A percentile compares a stretch with the other conserved stretches of the same genome.
Evolutionary conservation across 2,329 filamentous ascomycete genomes (phyloP).

Genomic region (Onygena corvina): DNA sequence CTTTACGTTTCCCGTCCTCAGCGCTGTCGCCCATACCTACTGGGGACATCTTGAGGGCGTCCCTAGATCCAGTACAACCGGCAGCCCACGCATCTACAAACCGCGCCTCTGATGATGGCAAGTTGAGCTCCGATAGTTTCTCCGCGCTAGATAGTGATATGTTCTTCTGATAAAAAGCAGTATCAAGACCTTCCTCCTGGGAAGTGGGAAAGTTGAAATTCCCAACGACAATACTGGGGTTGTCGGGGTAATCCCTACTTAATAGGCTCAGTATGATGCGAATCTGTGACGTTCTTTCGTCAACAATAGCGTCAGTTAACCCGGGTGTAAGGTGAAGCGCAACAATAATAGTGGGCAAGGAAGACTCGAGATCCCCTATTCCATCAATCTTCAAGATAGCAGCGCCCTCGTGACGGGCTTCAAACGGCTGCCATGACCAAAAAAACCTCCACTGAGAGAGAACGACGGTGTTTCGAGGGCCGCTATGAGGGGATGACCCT

Average conservation of each 20-base stretch:
- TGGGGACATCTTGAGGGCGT: slow-evolving; percentile 28
- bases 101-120: slow-evolving; percentile 34
- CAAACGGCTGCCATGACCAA: slow-evolving; percentile 45
- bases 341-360: slow-evolving; percentile 39
- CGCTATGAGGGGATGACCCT: slow-evolving; percentile 46
- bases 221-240: slow-evolving; percentile 48
- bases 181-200: slow-evolving; percentile 39
- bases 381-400: slow-evolving; percentile 37
- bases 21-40: slow-evolving; percentile 21
- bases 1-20: slow-evolving; percentile 50
- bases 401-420: slow-evolving; percentile 47
- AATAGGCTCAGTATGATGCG: slow-evolving; percentile 41
- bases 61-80: slow-evolving; percentile 35
- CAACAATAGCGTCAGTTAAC: slow-evolving; percentile 47
- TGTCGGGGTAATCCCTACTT: slow-evolving; percentile 28
- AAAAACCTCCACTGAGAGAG: slow-evolving; percentile 45
- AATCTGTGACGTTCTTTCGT: slow-evolving; percentile 46
- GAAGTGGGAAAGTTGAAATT: slow-evolving; percentile 56
- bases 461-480: slow-evolving; percentile 49
- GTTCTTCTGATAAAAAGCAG: slow-evolving; percentile 40
- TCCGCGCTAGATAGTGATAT: slow-evolving; percentile 42
- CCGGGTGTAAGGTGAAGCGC: slow-evolving; percentile 52
- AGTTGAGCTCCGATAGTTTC: slow-evolving; percentile 38
- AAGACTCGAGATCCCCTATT: slow-evolving; percentile 20
- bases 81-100: slow-evolving; percentile 44